phyloP scores from a whole-genome alignment of 2,329 filamentous ascomycete genomes.

The Colletotrichum sp. region DNA sequence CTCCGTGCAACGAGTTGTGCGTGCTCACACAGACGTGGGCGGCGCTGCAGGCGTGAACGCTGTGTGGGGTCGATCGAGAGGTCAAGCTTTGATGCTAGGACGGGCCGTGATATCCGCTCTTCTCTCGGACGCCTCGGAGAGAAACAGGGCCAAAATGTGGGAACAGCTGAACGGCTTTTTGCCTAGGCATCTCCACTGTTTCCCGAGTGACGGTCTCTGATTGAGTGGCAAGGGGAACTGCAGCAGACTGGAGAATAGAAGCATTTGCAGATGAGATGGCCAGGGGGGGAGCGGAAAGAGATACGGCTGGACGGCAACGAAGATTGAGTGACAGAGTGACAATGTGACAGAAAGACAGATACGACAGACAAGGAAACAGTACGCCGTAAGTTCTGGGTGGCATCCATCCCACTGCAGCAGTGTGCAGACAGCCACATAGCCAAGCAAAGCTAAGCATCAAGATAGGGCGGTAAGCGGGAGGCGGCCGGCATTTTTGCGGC shows the following conservation, averaged over 20 bases:
- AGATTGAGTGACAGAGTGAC: neutral
- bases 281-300: neutral
- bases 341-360: neutral
- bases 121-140: conserved; percentile 13
- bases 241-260: neutral
- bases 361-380: neutral
- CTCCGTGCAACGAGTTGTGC: neutral
- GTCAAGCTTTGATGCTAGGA: conserved; percentile 19
- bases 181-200: neutral
- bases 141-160: neutral
- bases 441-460: neutral
- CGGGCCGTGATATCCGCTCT: conserved; percentile 6
- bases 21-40: neutral
- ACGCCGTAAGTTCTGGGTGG: neutral
- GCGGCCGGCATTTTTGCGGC: neutral
- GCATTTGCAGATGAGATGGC: neutral
- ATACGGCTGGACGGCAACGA: neutral
- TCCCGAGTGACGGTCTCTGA: neutral
- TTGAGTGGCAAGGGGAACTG: neutral
- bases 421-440: neutral
- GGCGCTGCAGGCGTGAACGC: neutral
- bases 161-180: neutral
- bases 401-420: neutral
- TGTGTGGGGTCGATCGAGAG: neutral
- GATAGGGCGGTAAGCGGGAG: neutral